Conservation (phyloP, 2,329 filamentous ascomycete genomes). For the Aspergillus pseudonomiae region DNA sequence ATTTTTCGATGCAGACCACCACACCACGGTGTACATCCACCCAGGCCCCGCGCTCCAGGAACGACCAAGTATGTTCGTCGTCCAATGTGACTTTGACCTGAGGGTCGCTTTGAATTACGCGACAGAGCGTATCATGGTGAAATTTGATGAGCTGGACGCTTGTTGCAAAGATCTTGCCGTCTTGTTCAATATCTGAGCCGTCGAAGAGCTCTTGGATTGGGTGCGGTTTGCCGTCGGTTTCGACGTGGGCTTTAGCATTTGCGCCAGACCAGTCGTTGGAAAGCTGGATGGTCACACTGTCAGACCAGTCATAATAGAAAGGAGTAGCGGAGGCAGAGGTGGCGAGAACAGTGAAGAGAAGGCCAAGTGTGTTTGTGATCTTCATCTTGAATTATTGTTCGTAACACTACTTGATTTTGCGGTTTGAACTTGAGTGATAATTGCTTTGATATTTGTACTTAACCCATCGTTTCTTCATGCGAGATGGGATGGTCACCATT, state of each 20-base stretch:
- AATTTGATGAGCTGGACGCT: neutral
- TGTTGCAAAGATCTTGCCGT: neutral
- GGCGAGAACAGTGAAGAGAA: constrained; percentile 1
- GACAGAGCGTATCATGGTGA: neutral
- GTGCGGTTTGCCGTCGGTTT: neutral
- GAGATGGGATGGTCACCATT: neutral
- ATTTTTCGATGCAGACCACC: neutral
- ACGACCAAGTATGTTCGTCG: neutral
- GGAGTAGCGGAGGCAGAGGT: neutral
- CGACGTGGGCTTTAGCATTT: neutral
- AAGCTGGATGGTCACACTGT: neutral
- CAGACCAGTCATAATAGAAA: neutral
- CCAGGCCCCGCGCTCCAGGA: constrained; percentile 2
- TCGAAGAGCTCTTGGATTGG: neutral
- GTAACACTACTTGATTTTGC: neutral
- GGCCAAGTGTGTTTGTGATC: neutral
- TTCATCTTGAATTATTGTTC: neutral
- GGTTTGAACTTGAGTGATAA: neutral
- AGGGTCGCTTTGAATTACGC: neutral
- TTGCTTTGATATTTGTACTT: neutral
- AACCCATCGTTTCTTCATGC: rapidly evolving
- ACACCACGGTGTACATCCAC: neutral
- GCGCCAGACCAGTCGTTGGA: constrained; percentile 1
- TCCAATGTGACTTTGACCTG: neutral
- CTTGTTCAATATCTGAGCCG: neutral